phyloP scores from a whole-genome alignment of 495 filamentous ascomycete genomes.

The Polyplosphaeria fusca region DNA sequence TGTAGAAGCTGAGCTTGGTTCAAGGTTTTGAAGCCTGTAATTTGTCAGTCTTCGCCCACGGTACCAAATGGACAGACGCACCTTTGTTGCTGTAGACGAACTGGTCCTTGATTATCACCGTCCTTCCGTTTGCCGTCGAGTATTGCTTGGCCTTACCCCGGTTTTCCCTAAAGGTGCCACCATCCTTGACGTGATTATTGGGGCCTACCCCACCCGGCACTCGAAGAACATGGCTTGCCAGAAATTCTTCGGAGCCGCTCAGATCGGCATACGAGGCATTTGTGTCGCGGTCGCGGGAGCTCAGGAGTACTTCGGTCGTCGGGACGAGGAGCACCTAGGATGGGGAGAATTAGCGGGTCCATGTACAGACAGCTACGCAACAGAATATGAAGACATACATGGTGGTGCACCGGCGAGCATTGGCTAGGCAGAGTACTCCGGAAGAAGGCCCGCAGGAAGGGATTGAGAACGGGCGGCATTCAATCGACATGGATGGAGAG shows the following conservation, averaged over 20 bases:
- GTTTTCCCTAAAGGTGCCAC: constrained; percentile 76
- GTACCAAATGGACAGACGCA: constrained; percentile 39
- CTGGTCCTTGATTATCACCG: constrained; percentile 89
- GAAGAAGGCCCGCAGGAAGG: constrained; percentile 97
- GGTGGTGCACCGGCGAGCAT: constrained; percentile 87
- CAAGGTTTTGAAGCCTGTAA: constrained; percentile 86
- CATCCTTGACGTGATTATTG: constrained; percentile 59
- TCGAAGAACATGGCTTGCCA: constrained; percentile 93
- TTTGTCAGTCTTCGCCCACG: neutral
- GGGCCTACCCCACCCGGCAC: constrained; percentile 60
- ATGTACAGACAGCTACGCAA: neutral
- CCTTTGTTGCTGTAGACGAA: constrained; percentile 95
- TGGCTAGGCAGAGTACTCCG: constrained; percentile 88
- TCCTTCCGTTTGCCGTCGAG: constrained; percentile 87
- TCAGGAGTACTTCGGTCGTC: constrained; percentile 83
- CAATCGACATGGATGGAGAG: constrained; percentile 52
- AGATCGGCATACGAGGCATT: constrained; percentile 74
- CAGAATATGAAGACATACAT: constrained; percentile 53
- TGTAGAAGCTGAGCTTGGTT: constrained; percentile 85
- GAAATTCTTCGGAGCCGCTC: constrained; percentile 84
- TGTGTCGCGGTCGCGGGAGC: constrained; percentile 84
- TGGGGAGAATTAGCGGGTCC: neutral
- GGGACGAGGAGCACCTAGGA: constrained; percentile 86
- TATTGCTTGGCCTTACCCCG: constrained; percentile 91
- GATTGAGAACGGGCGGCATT: constrained; percentile 97